These are phyloP conservation scores for Penicillium angulare DNA, from an alignment of 495 filamentous ascomycete genomes.

Conservation along the genomic window DNA sequence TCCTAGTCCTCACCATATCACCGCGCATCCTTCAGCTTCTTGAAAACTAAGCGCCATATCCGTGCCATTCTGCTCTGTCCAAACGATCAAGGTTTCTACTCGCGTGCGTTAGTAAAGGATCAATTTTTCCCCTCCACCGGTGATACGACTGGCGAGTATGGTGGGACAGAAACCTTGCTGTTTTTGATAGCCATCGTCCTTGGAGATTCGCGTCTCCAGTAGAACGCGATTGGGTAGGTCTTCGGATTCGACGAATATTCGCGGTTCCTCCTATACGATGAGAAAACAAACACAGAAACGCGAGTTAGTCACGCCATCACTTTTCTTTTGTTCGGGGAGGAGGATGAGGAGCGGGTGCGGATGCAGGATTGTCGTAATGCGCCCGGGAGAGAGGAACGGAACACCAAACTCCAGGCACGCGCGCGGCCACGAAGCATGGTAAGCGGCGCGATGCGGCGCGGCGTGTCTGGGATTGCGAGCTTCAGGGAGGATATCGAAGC, in stretches of 20 bases:
- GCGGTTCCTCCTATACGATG: constrained; percentile 66
- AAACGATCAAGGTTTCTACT: constrained; percentile 93
- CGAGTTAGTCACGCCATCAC: constrained; percentile 2
- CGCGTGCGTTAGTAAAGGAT: constrained; percentile 26
- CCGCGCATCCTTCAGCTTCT: constrained; percentile 89
- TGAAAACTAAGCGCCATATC: constrained; percentile 99
- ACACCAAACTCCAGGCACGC: not conserved
- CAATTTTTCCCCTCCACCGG: not conserved
- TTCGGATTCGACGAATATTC: constrained; percentile 90
- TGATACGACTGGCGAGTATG: constrained; percentile 9
- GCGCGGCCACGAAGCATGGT: too few relatives aligned
- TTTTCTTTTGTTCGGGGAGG: not conserved
- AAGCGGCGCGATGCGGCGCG: too few relatives aligned
- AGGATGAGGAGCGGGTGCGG: not conserved
- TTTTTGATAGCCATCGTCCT: constrained; percentile 96
- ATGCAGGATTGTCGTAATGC: constrained; percentile 3
- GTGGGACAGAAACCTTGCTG: constrained; percentile 74
- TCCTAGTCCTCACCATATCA: constrained; percentile 88
- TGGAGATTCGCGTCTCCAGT: constrained; percentile 82
- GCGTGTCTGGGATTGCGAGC: not conserved
- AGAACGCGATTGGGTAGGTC: constrained; percentile 80
- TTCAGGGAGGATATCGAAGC: constrained; percentile 28
- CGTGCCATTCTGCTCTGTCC: constrained; percentile 83
- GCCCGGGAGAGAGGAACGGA: not conserved
- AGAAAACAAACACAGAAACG: not conserved